Base-by-base conservation (phyloP, 331 rosid species). In the Erythrophleum ivorense region DNA sequence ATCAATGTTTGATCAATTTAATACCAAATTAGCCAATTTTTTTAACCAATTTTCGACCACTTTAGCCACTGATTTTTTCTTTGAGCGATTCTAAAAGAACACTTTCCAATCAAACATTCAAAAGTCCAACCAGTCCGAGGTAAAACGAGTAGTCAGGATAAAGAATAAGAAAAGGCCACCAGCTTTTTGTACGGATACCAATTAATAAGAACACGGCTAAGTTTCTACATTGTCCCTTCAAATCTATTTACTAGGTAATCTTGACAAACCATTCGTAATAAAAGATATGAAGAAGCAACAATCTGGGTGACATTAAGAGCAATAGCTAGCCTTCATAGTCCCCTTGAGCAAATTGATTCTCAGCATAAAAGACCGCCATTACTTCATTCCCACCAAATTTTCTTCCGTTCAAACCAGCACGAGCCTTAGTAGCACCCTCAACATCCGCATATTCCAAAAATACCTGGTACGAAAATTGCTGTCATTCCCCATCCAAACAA, bases 321-420 rank as follows among this genome's bases (percentile, higher is more conserved):
- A 58, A 38, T 5, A 57, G 71, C 75, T 81, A 85, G 68, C 81
- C 92, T 46, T 91, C 91, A 59, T 89, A 91, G 7, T 91, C 90
- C 31, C 88, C 91, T 73, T 86, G 73, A 2, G 88, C 89, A 71
- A 91, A 91, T 84, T 84, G 86, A 77, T 86, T 73, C 86, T 91
- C 94, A 0, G 90, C 83, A 73, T 87, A 91, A 80, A 54, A 89
- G 60, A 88, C 88, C 0, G 90, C 94, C 24, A 76, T 86, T 3
- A 91, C 92, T 67, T 81, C 84, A 75, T 87, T 89, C 77, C 94
- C 90, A 9, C 88, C 94, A 78, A 91, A 91, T 73, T 86, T 91
- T 58, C 94, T 76, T 38, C 90, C 92, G 83, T 91, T 84, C 87
- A 91, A 75, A 34, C 91, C 92, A 2, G 87, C 53, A 11, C 91